Conservation (phyloP, 257 asterid species). For the Nicotiana otophora region DNA sequence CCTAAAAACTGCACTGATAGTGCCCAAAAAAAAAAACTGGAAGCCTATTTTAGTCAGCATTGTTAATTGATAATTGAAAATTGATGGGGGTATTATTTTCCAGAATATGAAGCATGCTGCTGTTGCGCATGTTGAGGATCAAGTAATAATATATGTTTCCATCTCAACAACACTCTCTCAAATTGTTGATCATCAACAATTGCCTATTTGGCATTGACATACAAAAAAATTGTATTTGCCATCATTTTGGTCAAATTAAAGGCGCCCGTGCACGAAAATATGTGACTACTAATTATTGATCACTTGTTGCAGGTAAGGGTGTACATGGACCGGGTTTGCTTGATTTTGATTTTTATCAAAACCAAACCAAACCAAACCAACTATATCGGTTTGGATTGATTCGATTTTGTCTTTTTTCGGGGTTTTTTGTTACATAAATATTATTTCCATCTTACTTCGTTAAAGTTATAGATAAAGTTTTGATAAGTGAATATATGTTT, state of each 20-base stretch:
- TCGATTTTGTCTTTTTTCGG: too few species aligned
- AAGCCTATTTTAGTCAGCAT: background rate
- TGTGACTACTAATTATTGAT: background rate
- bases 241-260: background rate
- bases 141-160: background rate
- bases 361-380: too few species aligned
- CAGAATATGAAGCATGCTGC: background rate
- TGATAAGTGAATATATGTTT: too few species aligned
- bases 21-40: too few species aligned
- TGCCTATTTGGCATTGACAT: background rate
- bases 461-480: too few species aligned
- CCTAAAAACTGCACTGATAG: too few species aligned
- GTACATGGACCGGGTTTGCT: too few species aligned
- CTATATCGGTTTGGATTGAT: too few species aligned
- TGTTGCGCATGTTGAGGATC: background rate
- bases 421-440: too few species aligned
- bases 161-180: background rate
- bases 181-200: background rate
- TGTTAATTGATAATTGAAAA: background rate
- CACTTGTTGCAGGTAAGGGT: background rate
- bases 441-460: too few species aligned
- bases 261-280: background rate
- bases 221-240: background rate
- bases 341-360: too few species aligned
- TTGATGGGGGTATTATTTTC: background rate